Evolutionary conservation across 371 early-diverging fungal genomes (phyloP), one percentile per base, ranked within the genome.

Genomic region (Racocetra persica): DNA sequence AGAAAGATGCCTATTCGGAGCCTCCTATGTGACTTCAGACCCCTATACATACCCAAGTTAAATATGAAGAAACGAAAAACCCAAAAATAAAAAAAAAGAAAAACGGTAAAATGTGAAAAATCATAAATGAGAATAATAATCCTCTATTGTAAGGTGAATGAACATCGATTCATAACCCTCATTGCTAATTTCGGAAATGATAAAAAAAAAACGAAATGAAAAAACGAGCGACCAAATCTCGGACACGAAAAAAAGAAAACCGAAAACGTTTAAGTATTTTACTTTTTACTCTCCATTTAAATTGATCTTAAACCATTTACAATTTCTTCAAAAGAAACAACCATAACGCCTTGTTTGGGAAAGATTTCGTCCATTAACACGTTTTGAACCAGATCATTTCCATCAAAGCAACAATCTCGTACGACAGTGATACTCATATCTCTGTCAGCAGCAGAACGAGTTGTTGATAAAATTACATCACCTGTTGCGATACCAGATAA

Each of bases 371-470:
- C 70, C 79, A 79, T 79, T 10, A 79, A 41, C 5, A 59, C 22
- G 24, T 79, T 79, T 69, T 79, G 79, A 54, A 79, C 59, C 18
- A 20, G 5, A 16, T 79, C 79, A 26, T n/a, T 79, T 41, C 20
- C 70, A 36, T 80, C 80, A 55, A 73, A 80, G 41, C 72, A 71
- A 59, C 80, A 80, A 20, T 80, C 80, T 13, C 63, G 20, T 2
- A 80, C 80, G 36, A 80, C 80, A 24, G 74, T 73, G 26, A 80
- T 51, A 24, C 32, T 65, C 16, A 73, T 55, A 32, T 80, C 80
- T 51, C 70, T 45, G 18, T 74, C 74, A 38, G 26, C 20, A 20
- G 80, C 80, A 32, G 72, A 65, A 36, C 18, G 65, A 7, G 22
- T 51, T 13, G 80, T 80, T 24, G 74, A 60, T 20, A 80, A 38